Conservation (phyloP, 805 yeast species). For the Zygosaccharomyces pseudorouxii region DNA sequence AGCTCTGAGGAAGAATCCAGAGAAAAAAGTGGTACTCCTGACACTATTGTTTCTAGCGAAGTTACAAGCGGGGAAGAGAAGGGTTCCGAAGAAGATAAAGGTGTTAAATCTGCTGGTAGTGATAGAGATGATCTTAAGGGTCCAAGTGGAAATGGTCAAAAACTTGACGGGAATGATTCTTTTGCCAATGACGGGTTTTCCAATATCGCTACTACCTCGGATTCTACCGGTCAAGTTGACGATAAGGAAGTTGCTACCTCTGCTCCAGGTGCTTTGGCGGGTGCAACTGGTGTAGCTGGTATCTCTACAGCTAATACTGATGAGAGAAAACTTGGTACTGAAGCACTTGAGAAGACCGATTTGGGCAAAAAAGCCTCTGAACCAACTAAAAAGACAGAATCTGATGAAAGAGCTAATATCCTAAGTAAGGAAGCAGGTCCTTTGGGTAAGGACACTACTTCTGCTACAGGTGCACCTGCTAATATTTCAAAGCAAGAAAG, state of each 20-base stretch:
- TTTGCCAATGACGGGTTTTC: not conserved
- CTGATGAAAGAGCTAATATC: not conserved
- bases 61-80: not conserved
- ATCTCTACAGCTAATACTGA: not conserved
- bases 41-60: not conserved
- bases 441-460: not conserved
- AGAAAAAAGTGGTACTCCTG: not conserved
- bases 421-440: not conserved
- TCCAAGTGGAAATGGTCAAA: not conserved
- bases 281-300: not conserved
- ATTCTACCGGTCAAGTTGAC: too few relatives aligned
- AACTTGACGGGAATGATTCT: not conserved
- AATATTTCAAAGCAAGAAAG: not conserved
- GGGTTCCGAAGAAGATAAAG: not conserved
- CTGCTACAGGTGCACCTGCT: not conserved
- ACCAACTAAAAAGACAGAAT: not conserved
- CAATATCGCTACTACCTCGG: not conserved
- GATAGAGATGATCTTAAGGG: not conserved
- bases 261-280: too few relatives aligned
- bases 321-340: not conserved
- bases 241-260: too few relatives aligned
- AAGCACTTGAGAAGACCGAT: not conserved
- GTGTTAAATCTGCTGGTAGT: not conserved
- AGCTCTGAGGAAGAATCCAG: slow-evolving; percentile 2
- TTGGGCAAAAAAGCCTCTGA: not conserved